Percentiles rank a stretch among this genome's conserved stretches.
These are phyloP conservation scores for Gossypium longicalyx DNA, from an alignment of 345 rosid species.

Conservation along the genomic window DNA sequence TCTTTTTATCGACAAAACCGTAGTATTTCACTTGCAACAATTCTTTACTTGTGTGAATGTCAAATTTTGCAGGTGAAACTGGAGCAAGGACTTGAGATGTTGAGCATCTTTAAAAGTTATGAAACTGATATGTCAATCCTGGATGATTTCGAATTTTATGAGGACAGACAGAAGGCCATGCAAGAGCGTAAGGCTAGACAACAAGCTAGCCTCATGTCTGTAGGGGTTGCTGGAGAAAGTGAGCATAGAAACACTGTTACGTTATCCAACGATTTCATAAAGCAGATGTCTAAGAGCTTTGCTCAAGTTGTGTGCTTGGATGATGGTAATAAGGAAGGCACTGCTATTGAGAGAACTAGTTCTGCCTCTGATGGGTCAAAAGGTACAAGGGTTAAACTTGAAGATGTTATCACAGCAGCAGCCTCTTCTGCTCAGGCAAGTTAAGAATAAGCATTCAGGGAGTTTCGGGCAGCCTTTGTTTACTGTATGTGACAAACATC, in stretches of 20 bases:
- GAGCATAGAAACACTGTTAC: constrained; percentile 43
- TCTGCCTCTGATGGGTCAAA: constrained; percentile 32
- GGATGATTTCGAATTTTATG: constrained; percentile 85
- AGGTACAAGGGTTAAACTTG: constrained; percentile 37
- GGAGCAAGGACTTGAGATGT: constrained; percentile 76
- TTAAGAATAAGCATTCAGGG: constrained; percentile 33
- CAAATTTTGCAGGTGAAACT: constrained; percentile 61
- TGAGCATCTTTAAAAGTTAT: constrained; percentile 64
- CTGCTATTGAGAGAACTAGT: constrained; percentile 23
- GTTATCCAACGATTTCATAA: constrained; percentile 47
- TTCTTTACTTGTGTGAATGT: constrained; percentile 6
- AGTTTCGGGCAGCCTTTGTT: constrained; percentile 14
- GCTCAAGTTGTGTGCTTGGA: constrained; percentile 72
- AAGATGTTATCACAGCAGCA: constrained; percentile 27
- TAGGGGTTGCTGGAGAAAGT: constrained; percentile 45
- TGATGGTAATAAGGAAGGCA: constrained; percentile 48
- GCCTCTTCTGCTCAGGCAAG: constrained; percentile 44
- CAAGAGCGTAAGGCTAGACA: constrained; percentile 74
- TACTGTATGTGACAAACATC: constrained; percentile 19
- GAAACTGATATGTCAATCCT: constrained; percentile 70
- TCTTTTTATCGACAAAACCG: not conserved
- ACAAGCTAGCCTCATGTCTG: constrained; percentile 49
- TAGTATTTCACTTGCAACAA: not conserved
- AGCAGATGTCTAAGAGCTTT: constrained; percentile 78
- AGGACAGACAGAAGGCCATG: constrained; percentile 76